A percentile compares a stretch with the other conserved stretches of the same genome.
phyloP scores from a whole-genome alignment of 1,139 yeast species.

The Sugiyamaella japonica region DNA sequence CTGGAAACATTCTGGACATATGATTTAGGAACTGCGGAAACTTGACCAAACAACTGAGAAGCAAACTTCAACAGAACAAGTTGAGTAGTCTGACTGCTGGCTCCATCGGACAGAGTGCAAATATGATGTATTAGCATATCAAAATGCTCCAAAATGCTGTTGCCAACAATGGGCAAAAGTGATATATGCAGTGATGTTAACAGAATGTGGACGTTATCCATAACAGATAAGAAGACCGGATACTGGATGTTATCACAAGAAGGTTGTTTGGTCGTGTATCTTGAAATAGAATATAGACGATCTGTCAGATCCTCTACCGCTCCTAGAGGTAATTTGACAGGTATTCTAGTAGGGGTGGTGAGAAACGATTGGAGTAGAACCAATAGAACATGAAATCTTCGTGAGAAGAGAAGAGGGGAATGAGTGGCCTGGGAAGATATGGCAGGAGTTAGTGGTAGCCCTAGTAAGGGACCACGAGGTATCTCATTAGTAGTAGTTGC shows the following conservation, averaged over 20 bases:
- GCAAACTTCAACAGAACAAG: conserved; percentile 24
- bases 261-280: conserved; percentile 7
- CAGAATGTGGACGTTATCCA: conserved; percentile 30
- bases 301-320: conserved; percentile 31
- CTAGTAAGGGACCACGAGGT: conserved; percentile 3
- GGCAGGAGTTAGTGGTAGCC: not conserved
- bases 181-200: conserved; percentile 23
- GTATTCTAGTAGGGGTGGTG: conserved; percentile 30
- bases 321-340: conserved; percentile 37
- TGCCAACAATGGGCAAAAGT: conserved; percentile 25
- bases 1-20: conserved; percentile 20
- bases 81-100: conserved; percentile 8
- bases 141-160: conserved; percentile 31
- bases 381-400: conserved; percentile 30
- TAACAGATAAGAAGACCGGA: conserved; percentile 23
- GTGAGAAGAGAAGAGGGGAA: conserved; percentile 3
- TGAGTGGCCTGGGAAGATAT: not conserved
- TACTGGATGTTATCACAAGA: conserved; percentile 28
- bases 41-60: conserved; percentile 20
- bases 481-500: not conserved
- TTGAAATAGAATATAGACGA: conserved; percentile 30
- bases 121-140: conserved; percentile 33
- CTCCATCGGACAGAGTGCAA: conserved; percentile 19
- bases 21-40: conserved; percentile 25
- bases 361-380: conserved; percentile 31